Evolutionary conservation across 306 rosid species (phyloP).

Genomic region (Begonia loranthoides): DNA sequence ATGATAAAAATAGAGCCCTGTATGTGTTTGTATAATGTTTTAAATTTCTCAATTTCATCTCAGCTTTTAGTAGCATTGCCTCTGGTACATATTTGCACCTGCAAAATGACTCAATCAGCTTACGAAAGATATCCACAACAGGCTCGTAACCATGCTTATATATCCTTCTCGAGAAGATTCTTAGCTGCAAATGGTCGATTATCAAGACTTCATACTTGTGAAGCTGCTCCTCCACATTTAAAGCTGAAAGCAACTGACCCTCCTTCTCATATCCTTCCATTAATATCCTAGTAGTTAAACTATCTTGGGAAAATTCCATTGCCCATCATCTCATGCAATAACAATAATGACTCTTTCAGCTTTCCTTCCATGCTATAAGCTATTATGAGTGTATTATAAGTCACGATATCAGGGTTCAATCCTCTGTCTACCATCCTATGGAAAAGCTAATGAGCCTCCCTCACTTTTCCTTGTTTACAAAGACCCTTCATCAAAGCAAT

Average conservation of each 20-base stretch:
- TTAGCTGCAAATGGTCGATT: slow-evolving; percentile 74
- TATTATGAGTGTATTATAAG: slow-evolving; percentile 56
- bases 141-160: slow-evolving; percentile 33
- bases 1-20: too few relatives aligned
- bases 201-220: slow-evolving; percentile 37
- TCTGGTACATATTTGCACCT: slow-evolving; percentile 28
- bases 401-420: slow-evolving; percentile 40
- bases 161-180: slow-evolving; percentile 50
- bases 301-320: slow-evolving; percentile 39
- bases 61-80: slow-evolving; percentile 39
- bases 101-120: slow-evolving; percentile 50
- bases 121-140: slow-evolving; percentile 23
- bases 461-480: slow-evolving; percentile 45
- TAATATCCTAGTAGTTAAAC: slow-evolving; percentile 42
- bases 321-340: slow-evolving; percentile 61
- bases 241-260: slow-evolving; percentile 50
- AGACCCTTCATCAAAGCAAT: slow-evolving; percentile 84
- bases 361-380: slow-evolving; percentile 61
- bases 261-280: slow-evolving; percentile 55
- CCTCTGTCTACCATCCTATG: slow-evolving; percentile 73
- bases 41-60: slow-evolving; percentile 26
- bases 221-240: slow-evolving; percentile 68
- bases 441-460: slow-evolving; percentile 86
- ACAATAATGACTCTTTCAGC: slow-evolving; percentile 35
- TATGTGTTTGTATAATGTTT: slow-evolving; percentile 31